Base-by-base conservation (phyloP, 2,329 filamentous ascomycete species). In the Lachnellula willkommii region DNA sequence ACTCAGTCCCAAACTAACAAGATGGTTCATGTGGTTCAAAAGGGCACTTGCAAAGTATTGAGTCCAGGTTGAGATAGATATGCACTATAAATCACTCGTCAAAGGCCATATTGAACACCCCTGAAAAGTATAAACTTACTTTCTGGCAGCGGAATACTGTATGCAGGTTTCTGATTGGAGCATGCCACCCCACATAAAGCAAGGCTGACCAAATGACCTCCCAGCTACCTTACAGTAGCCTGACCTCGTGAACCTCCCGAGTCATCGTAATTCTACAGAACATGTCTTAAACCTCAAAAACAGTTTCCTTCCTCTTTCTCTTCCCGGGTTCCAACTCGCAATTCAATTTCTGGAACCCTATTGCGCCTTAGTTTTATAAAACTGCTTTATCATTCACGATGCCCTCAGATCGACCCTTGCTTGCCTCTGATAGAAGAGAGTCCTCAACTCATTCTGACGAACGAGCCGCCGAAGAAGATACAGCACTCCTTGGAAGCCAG, bases 371-470 rank as follows among this genome's bases (percentile, higher is more conserved):
- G 9, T 32, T 46, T 42, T 42, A 20, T 26, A 12, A 28, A 20
- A 12, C 22, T 20, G 11, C 36, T 46, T 48, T 26, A 26, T 32
- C 47, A 46, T 43, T 24, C 20, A 65, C 58, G 58, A 63, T 64
- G 54, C 59, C 63, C 47, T 53, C 59, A 40, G 60, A 60, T 42
- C 57, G 65, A 54, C 68, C 68, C 47, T 57, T 70, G 28, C 69
- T 70, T 58, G 59, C 64, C 8, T 59, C 60, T 32, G 65, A 74
- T 46, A 54, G 62, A 51, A 78, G 82, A 57, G 75, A 78, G 22
- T 80, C 80, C 46, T 84, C 81, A 26, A 77, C 81, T 52, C 73
- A 73, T 58, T 80, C 79, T 35, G 78, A 80, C 58, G 76, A 82
- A 48, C 75, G 74, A 60, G 77, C 78, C 61, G 76, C 78, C 47